Evolutionary conservation across 2,329 filamentous ascomycete species (phyloP), one percentile per base, ranked within the genome.

Genomic region (Lachnellula arida): DNA sequence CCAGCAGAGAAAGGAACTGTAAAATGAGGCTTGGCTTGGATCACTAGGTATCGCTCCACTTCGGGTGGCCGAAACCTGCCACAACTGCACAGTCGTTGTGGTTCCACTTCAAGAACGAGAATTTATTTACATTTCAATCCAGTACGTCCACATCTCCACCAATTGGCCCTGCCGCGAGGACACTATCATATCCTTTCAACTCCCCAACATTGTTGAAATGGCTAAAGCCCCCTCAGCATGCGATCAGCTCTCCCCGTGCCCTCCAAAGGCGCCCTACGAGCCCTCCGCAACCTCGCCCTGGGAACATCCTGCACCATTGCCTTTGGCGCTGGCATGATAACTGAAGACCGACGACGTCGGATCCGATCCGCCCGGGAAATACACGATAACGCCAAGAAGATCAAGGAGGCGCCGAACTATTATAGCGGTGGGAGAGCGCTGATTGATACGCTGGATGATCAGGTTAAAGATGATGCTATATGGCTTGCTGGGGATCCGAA

Each of bases 261-360:
- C 48, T 82, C 81, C 39, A 78, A 79, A 70, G 77, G 78, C 57
- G 79, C 77, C 56, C 74, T 83, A 60, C 76, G 79, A 68, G 76
- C 79, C 56, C 76, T 84, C 37, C 78, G 79, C 58, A 77, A 79
- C 60, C 74, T 82, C 56, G 75, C 81, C 54, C 69, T 84, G 15
- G 81, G 80, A 50, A 82, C 80, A 2, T 81, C 80, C 8, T 83
- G 79, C 65, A 82, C 80, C 43, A 74, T 83, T 54, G 75, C 77
- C 49, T 59, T 71, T 57, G 64, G 63, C 15, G 58, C 65, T 46
- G 69, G 67, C 7, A 67, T 81, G 25, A 71, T 84, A 54, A 74
- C 81, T 55, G 80, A 84, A 68, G 81, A 84, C 67, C 78, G 79
- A 48, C 75, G 80, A 57, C 78, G 79, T 55, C 76, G 79, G 25